A percentile compares a stretch with the other conserved stretches of the same genome.
These are phyloP conservation scores for Penicillium psychrofluorescens DNA, from an alignment of 495 filamentous ascomycete species.

Conservation along the genomic window DNA sequence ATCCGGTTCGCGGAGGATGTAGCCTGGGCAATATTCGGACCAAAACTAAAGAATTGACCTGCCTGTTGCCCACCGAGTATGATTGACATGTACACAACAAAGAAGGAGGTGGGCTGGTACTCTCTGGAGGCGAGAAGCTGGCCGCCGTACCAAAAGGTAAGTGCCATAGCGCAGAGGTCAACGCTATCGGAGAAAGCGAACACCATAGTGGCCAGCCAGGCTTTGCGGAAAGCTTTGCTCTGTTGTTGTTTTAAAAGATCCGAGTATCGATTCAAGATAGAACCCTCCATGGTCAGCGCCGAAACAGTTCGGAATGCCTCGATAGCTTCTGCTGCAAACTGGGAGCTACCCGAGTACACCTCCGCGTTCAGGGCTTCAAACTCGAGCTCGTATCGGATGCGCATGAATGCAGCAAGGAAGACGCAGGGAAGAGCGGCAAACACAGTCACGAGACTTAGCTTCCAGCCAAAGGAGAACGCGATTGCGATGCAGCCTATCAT, in stretches of 20 bases:
- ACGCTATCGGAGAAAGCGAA: conserved; percentile 21
- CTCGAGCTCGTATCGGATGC: conserved; percentile 32
- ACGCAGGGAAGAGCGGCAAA: conserved; percentile 45
- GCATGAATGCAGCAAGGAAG: conserved; percentile 42
- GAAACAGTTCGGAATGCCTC: conserved; percentile 48
- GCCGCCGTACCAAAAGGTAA: conserved; percentile 44
- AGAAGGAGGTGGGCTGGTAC: neutral
- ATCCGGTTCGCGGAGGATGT: too few species aligned
- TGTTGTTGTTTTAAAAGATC: conserved; percentile 2
- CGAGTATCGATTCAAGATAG: conserved; percentile 45
- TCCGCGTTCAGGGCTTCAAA: conserved; percentile 46
- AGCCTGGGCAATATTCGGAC: too few species aligned
- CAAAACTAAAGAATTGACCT: too few species aligned
- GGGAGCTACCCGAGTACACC: conserved; percentile 41
- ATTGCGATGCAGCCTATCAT: conserved; percentile 29
- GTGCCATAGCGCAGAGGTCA: conserved; percentile 40
- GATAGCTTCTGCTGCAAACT: conserved; percentile 48
- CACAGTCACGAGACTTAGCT: conserved; percentile 45
- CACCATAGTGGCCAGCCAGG: conserved; percentile 6
- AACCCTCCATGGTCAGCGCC: conserved; percentile 45
- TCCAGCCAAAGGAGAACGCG: conserved; percentile 41
- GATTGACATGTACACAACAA: conserved; percentile 16
- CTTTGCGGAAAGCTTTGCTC: neutral
- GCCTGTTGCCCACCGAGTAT: conserved; percentile 1
- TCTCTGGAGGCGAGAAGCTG: neutral